phyloP scores from a whole-genome alignment of 768 basidiomycete genomes.

The Suillus cothurnatus region DNA sequence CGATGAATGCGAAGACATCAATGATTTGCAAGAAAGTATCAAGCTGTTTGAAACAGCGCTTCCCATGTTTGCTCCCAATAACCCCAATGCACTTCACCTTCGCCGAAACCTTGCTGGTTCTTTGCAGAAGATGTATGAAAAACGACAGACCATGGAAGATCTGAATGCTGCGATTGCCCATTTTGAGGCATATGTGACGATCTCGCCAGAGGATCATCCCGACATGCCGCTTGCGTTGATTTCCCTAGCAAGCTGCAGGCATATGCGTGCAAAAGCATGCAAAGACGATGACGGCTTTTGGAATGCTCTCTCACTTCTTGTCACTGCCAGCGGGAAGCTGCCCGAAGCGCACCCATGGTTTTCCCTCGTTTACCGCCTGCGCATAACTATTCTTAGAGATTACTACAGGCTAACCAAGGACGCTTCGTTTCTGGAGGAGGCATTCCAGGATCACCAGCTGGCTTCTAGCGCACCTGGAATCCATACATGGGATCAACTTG shows the following conservation, averaged over 20 bases:
- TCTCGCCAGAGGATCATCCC: conserved; percentile 17
- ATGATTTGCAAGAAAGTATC: conserved; percentile 21
- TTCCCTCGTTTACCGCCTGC: not conserved
- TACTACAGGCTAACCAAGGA: not conserved
- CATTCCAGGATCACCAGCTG: conserved; percentile 15
- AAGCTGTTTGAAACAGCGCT: conserved; percentile 14
- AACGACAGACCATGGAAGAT: not conserved
- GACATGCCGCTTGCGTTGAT: conserved; percentile 5
- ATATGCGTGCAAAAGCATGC: conserved; percentile 3
- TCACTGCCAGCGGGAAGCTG: not conserved
- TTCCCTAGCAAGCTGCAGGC: conserved; percentile 9
- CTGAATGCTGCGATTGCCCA: conserved; percentile 8
- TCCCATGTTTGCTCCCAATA: conserved; percentile 17
- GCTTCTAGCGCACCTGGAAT: conserved; percentile 15
- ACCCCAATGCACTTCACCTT: conserved; percentile 9
- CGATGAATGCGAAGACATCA: not conserved
- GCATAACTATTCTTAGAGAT: not conserved
- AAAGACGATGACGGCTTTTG: not conserved
- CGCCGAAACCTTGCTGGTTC: conserved; percentile 16
- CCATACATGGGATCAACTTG: conserved; percentile 13
- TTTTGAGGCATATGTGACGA: conserved; percentile 10
- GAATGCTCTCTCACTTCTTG: conserved; percentile 6
- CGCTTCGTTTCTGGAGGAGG: conserved; percentile 12
- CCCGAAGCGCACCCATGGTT: conserved; percentile 12
- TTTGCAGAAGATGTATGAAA: conserved; percentile 9